Evolutionary conservation across 768 basidiomycete genomes (phyloP).

Genomic region (Serendipita sp.): DNA sequence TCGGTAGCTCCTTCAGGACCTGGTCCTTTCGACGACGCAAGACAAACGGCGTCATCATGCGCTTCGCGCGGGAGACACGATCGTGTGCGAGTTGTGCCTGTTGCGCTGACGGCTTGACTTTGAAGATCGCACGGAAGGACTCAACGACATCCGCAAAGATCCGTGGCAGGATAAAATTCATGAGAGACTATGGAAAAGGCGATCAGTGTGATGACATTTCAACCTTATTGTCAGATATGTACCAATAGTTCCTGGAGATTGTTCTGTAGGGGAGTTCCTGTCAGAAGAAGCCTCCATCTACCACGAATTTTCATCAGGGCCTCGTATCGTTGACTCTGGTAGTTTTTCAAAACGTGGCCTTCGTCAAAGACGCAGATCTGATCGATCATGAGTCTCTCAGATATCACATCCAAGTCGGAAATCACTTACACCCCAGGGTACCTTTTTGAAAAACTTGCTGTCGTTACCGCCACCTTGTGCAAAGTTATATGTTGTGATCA

Average conservation of each 20-base stretch:
- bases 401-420: background rate
- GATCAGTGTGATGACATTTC: background rate
- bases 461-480: conserved; percentile 78
- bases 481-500: conserved; percentile 91
- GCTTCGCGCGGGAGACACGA: conserved; percentile 87
- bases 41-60: conserved; percentile 99
- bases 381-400: background rate
- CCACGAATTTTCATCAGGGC: conserved; percentile 71
- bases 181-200: conserved; percentile 51
- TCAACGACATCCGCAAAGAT: conserved; percentile 63
- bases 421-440: conserved; percentile 76
- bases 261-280: conserved; percentile 90
- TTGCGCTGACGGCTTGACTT: conserved; percentile 84
- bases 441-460: conserved; percentile 79
- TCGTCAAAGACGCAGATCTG: conserved; percentile 94
- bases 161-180: conserved; percentile 93
- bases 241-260: conserved; percentile 82
- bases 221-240: conserved; percentile 13
- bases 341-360: conserved; percentile 94
- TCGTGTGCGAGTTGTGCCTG: conserved; percentile 79
- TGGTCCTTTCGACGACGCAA: conserved; percentile 93
- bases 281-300: conserved; percentile 80
- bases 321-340: conserved; percentile 91
- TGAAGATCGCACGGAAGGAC: conserved; percentile 85
- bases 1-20: conserved; percentile 84